phyloP scores from a whole-genome alignment of 768 basidiomycete species.

The Lactifluus piperatus region DNA sequence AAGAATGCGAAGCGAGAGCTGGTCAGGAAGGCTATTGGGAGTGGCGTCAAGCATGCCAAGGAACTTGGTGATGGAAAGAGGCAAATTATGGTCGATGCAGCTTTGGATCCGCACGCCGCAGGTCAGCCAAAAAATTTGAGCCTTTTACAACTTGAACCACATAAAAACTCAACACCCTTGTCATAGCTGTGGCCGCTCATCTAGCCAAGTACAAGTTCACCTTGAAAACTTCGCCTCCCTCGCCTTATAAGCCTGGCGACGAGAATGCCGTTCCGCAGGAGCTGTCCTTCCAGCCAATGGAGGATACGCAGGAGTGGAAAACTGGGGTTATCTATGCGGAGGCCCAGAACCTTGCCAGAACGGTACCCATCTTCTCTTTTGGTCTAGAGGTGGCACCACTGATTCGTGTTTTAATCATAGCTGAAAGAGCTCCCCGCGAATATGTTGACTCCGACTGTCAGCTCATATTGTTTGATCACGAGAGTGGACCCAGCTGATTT shows the following conservation, averaged over 20 bases:
- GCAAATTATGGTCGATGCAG: slow-evolving; percentile 52
- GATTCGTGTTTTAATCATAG: slow-evolving; percentile 29
- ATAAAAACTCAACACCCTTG: slow-evolving; percentile 2
- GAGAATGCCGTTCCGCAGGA: slow-evolving; percentile 43
- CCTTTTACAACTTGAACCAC: not conserved
- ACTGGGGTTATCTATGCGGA: slow-evolving; percentile 64
- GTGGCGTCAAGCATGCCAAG: slow-evolving; percentile 61
- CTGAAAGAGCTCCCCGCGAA: slow-evolving; percentile 83
- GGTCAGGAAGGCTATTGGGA: slow-evolving; percentile 62
- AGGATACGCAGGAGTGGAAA: slow-evolving; percentile 55
- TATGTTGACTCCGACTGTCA: slow-evolving; percentile 74
- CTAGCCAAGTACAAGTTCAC: slow-evolving; percentile 70
- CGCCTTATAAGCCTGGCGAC: slow-evolving; percentile 53
- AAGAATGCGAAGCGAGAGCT: slow-evolving; percentile 47
- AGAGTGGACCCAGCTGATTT: slow-evolving; percentile 19
- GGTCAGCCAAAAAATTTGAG: slow-evolving; percentile 37
- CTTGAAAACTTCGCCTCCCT: slow-evolving; percentile 65
- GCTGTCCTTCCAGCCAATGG: slow-evolving; percentile 38
- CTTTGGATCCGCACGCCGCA: slow-evolving; percentile 65
- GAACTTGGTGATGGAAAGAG: slow-evolving; percentile 50
- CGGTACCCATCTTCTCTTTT: slow-evolving; percentile 34
- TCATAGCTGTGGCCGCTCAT: slow-evolving; percentile 65
- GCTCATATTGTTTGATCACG: not conserved
- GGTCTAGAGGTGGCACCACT: not conserved
- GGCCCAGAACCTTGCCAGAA: slow-evolving; percentile 74